These are phyloP conservation scores for Noccaea caerulescens DNA, from an alignment of 345 rosid species.

Conservation along the genomic window DNA sequence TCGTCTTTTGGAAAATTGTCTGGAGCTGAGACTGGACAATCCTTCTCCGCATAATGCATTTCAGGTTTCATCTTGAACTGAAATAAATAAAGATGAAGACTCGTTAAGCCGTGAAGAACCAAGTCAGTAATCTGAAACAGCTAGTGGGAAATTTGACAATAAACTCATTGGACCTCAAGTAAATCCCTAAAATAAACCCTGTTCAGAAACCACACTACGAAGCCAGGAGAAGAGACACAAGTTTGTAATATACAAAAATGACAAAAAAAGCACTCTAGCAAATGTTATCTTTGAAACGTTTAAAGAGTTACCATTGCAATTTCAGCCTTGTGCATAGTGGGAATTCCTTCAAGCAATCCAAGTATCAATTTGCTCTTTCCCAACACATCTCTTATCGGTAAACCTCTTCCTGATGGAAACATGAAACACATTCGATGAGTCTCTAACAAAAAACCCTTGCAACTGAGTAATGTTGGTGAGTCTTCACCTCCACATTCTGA, in stretches of 20 bases:
- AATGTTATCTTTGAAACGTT: neutral
- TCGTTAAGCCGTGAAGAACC: slow-evolving; percentile 11
- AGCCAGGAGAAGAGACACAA: neutral
- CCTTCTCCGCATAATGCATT: slow-evolving; percentile 90
- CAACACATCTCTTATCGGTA: slow-evolving; percentile 70
- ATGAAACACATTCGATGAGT: slow-evolving; percentile 3
- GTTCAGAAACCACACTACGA: slow-evolving; percentile 9
- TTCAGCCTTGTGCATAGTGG: slow-evolving; percentile 95
- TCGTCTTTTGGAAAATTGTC: slow-evolving; percentile 77
- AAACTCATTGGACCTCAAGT: neutral
- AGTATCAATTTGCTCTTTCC: slow-evolving; percentile 83
- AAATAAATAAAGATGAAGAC: slow-evolving; percentile 24
- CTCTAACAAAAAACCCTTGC: slow-evolving; percentile 4
- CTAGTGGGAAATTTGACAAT: neutral
- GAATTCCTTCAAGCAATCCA: slow-evolving; percentile 90
- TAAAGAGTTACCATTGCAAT: slow-evolving; percentile 72
- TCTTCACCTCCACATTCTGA: slow-evolving; percentile 76
- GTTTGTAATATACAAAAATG: neutral
- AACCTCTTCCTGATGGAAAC: slow-evolving; percentile 66
- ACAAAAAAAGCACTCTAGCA: neutral
- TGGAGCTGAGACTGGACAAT: slow-evolving; percentile 79
- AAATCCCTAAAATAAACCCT: neutral
- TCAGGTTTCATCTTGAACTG: slow-evolving; percentile 97
- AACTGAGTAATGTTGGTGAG: neutral
- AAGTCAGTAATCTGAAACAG: slow-evolving; percentile 1